Evolutionary conservation across 306 rosid species (phyloP), one percentile per base, ranked within the genome.

Genomic region (Corylus heterophylla): DNA sequence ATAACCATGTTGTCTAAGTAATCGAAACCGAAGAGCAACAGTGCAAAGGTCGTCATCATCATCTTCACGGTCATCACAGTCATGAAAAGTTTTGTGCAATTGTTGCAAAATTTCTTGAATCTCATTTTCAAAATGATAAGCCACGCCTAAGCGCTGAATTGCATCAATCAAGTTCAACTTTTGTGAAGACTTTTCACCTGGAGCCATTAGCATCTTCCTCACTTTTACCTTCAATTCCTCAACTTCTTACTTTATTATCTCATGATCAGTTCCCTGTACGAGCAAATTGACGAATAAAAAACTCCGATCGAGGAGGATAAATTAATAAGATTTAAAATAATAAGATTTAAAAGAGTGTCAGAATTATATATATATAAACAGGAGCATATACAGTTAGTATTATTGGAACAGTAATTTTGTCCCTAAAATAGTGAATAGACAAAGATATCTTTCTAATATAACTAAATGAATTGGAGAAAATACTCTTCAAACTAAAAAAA

Each of bases 1-100:
- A 54, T 69, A 56, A 20, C 89, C 89, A 1, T 85, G 86, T 76
- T 87, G 87, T 20, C 93, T 80, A 22, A 89, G 16, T 45, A 89
- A 9, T 25, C 91, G 82, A 76, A 90, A 90, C n/a, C 76, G 54
- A 35, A 88, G 82, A 47, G 89, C 82, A 71, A 61, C 58, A 61
- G 52, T n/a, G 44, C 48, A 37, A 8, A 88, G 79, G 31, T 83
- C 80, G 52, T 42, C 48, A 25, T 67, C 50, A 7, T 48, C n/a
- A 54, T 5, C 68, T 72, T 59, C 56, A 54, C 16, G 66, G 35
- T 31, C 35, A 2, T 2, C 0, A 22, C 0, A 0, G 25, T 22
- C 25, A 22, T 22, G 7, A 14, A 4, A 22, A 8, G 13, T 54
- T 5, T 27, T 13, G 37, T 82, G 42, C 4, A 83, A 49, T 67